These are phyloP conservation scores for Elongisporangium anandrum DNA, from an alignment of 352 stramenopile genomes.

Conservation along the genomic window DNA sequence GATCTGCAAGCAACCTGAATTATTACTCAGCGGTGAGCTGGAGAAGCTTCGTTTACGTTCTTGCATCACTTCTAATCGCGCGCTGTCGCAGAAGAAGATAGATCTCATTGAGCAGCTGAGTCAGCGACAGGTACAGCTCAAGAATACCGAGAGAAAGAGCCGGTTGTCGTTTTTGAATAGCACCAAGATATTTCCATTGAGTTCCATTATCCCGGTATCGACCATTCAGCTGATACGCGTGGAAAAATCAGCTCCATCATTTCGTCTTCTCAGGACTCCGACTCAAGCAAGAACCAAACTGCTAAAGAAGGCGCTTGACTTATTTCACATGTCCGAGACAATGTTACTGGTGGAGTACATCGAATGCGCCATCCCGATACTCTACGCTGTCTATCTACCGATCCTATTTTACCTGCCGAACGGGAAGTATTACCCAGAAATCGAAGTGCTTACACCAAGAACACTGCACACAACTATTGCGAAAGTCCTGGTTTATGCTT, in stretches of 20 bases:
- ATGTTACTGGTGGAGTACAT: slow-evolving; percentile 8
- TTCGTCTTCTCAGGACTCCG: background rate
- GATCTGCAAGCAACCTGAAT: background rate
- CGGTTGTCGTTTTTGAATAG: background rate
- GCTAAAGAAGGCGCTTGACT: background rate
- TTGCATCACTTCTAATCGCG: background rate
- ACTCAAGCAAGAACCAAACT: background rate
- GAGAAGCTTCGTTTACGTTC: background rate
- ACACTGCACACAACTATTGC: slow-evolving; percentile 1
- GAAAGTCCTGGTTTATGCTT: slow-evolving; percentile 19
- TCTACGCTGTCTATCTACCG: slow-evolving; percentile 4
- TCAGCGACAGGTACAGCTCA: background rate
- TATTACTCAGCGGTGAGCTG: background rate
- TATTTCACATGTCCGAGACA: slow-evolving; percentile 2
- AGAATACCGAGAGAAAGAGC: background rate
- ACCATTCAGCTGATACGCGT: background rate
- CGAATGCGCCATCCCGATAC: slow-evolving; percentile 2
- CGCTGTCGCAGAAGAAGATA: background rate
- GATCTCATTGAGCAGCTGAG: background rate
- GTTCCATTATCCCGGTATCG: background rate
- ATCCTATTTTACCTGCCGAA: slow-evolving; percentile 6
- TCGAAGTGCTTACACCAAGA: background rate
- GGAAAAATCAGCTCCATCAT: background rate
- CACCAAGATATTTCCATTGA: background rate
- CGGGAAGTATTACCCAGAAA: slow-evolving; percentile 3